Base-by-base conservation (phyloP, 2,329 filamentous ascomycete species). In the Verticillium nubilum region DNA sequence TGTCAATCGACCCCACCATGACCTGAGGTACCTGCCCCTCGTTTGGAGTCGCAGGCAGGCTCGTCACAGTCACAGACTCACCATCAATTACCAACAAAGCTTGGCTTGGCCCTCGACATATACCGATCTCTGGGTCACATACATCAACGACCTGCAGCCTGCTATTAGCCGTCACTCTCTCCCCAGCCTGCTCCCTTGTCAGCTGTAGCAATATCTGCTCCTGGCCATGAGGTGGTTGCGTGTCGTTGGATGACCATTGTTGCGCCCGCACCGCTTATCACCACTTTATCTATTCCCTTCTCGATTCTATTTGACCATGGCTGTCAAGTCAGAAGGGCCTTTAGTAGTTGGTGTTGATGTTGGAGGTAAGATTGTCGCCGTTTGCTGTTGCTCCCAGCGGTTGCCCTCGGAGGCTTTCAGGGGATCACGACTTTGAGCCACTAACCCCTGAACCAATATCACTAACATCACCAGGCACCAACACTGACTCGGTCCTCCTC, bases 401-500 rank as follows among this genome's bases (percentile, higher is more conserved):
- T 17, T 37, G 33, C n/a, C n/a, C n/a, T n/a, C n/a, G 42, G n/a
- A 50, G 12, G 12, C 7, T 50, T 25, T 23, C 42, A 50, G 19
- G 42, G 42, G 42, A 50, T 50, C 42, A 12, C n/a, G 10, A n/a
- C n/a, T n/a, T n/a, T n/a, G n/a, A n/a, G n/a, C n/a, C n/a, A n/a
- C n/a, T n/a, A n/a, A n/a, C n/a, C 12, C 15, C 54, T 25, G 19
- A 27, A 12, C 26, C 10, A 6, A 58, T 54, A 50, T n/a, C 19
- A 57, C 31, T 13, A 12, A 13, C 29, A 6, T 15, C 23, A 1
- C 10, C 50, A 63, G 80, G 79, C 27, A 84, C 80, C 54, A 84
- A 83, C 63, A 84, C 80, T 6, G 81, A 84, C 59, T 79, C 79
- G 13, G 80, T 81, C 26, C 70, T 83, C 19, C 70, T 84, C 17